Evolutionary conservation across 257 asterid genomes (phyloP).

Genomic region (Leonotis leonurus): DNA sequence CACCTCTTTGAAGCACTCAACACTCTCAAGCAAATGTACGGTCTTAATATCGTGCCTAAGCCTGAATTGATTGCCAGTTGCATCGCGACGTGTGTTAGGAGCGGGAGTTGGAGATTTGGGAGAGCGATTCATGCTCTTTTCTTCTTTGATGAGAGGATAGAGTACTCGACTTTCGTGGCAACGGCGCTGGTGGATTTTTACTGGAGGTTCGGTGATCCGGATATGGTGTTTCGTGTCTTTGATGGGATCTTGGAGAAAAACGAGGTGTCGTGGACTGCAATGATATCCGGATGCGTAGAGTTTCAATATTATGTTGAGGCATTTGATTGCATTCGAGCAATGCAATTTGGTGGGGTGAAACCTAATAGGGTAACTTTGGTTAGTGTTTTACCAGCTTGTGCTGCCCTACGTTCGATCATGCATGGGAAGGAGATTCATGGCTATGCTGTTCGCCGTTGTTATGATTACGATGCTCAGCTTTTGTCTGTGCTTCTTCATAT

Average conservation of each 20-base stretch:
- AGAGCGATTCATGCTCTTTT: slow-evolving; percentile 52
- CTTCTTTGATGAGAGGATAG: slow-evolving; percentile 44
- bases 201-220: slow-evolving; percentile 35
- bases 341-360: slow-evolving; percentile 40
- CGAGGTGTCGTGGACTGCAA: slow-evolving; percentile 74
- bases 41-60: slow-evolving; percentile 37
- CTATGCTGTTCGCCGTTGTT: slow-evolving; percentile 42
- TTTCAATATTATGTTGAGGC: slow-evolving; percentile 28
- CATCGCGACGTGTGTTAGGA: slow-evolving; percentile 41
- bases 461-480: slow-evolving; percentile 40
- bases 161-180: slow-evolving; percentile 32
- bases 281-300: slow-evolving; percentile 51
- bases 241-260: slow-evolving; percentile 44
- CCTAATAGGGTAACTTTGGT: slow-evolving; percentile 60
- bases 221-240: slow-evolving; percentile 48
- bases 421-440: slow-evolving; percentile 57
- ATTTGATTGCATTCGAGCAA: slow-evolving; percentile 31
- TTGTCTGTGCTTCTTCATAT: slow-evolving; percentile 43
- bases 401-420: slow-evolving; percentile 17
- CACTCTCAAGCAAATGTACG: slow-evolving; percentile 41
- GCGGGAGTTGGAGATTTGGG: slow-evolving; percentile 41
- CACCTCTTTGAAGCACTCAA: slow-evolving; percentile 29
- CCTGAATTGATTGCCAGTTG: slow-evolving; percentile 61
- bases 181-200: slow-evolving; percentile 53
- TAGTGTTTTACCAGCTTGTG: slow-evolving; percentile 51